phyloP scores from a whole-genome alignment of 306 rosid species.

The Clitoria ternatea region DNA sequence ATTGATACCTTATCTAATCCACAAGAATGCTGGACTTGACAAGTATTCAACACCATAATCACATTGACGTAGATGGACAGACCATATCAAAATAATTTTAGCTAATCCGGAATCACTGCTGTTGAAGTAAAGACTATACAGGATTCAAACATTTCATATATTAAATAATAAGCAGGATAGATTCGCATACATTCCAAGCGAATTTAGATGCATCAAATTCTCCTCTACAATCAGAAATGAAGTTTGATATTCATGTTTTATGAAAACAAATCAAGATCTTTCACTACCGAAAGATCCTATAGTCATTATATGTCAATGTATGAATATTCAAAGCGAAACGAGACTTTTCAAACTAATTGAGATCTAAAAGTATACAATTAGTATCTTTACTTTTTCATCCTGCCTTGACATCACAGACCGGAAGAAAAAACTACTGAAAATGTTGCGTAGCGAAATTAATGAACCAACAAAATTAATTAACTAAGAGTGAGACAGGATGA shows the following conservation, averaged over 20 bases:
- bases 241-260: not conserved
- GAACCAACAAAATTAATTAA: not conserved
- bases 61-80: not conserved
- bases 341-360: not conserved
- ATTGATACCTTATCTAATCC: conserved; percentile 1
- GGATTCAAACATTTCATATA: not conserved
- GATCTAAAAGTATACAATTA: not conserved
- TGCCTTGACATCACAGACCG: not conserved
- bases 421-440: not conserved
- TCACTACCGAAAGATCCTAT: not conserved
- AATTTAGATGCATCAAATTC: not conserved
- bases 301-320: not conserved
- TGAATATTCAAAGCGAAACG: not conserved
- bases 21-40: not conserved
- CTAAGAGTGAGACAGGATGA: not conserved
- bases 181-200: not conserved
- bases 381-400: not conserved
- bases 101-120: not conserved
- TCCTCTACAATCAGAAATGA: not conserved
- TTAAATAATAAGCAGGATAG: conserved; percentile 1
- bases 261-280: conserved; percentile 10
- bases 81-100: not conserved
- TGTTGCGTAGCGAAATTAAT: not conserved
- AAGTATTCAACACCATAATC: conserved; percentile 1
- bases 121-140: not conserved